Evolutionary conservation across 2,329 filamentous ascomycete species (phyloP), one percentile per base, ranked within the genome.

Genomic region (Penicillium sp.): DNA sequence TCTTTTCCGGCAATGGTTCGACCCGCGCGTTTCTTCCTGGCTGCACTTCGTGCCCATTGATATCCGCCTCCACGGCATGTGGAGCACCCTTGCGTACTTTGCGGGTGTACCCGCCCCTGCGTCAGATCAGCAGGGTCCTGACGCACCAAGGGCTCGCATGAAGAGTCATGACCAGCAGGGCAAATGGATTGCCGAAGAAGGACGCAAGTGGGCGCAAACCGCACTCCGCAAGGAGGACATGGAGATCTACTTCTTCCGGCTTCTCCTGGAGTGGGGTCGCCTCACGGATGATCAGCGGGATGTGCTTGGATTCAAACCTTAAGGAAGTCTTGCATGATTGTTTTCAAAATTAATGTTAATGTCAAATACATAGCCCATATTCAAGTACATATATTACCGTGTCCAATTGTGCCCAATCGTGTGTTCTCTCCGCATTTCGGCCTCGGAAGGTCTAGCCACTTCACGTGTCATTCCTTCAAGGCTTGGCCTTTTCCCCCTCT

Each of bases 1-100:
- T 0, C 78, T 93, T 6, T 93, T 92, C 71, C 82, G 85, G 22
- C 86, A 91, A 67, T 95, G 91, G 91, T 90, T 87, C 71, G 88
- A 90, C 55, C 85, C 87, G 47, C 83, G 91, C 5, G 73, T 94
- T 14, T 82, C 81, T 54, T 84, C 90, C 0, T 95, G 90, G 90
- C 76, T 87, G 43, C 90, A 95, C 69, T 94, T 91, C 64, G 86
- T 93, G 1, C 91, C 91, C 8, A 74, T 92, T 14, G 90, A 94
- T 67, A 62, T 88, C 1, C 82, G 90, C 3, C 84, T 89, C 18
- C 88, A 92, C 56, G 88, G 83, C 1, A 74, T 94, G 39, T 91
- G 89, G 77, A 86, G 84, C 58, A 90, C 87, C 0, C 72, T 92
- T 50, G 83, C 87, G 0, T 94, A 91, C 72, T 93, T 94, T 66